A percentile compares a stretch with the other conserved stretches of the same genome.
Conservation (phyloP, 192 early-diverging fungal genomes). For the Mortierella alpina region DNA sequence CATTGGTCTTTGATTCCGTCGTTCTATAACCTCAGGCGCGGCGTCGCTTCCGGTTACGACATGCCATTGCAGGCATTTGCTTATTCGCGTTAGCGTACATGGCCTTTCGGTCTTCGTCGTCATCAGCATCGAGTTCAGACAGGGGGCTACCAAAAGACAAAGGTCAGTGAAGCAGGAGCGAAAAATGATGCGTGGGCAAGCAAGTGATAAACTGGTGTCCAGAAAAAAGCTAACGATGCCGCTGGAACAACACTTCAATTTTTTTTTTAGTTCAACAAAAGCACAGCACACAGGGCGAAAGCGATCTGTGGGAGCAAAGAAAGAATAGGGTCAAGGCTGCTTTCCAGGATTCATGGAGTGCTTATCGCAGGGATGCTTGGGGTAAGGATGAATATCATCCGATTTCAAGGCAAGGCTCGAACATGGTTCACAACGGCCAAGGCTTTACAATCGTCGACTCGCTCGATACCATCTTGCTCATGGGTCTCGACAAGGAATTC, state of each 20-base stretch:
- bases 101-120: background rate
- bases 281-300: background rate
- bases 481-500: constrained; percentile 83
- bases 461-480: constrained; percentile 84
- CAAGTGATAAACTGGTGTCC: too few relatives aligned
- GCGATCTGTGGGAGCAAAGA: constrained; percentile 58
- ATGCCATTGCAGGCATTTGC: constrained; percentile 2
- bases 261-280: background rate
- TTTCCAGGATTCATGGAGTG: constrained; percentile 83
- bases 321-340: constrained; percentile 70
- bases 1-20: background rate
- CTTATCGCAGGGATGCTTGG: constrained; percentile 82
- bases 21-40: background rate
- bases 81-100: constrained; percentile 11
- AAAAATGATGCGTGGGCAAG: too few relatives aligned
- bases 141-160: background rate
- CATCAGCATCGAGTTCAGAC: background rate
- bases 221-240: background rate
- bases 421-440: constrained; percentile 68
- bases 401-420: constrained; percentile 69
- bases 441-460: constrained; percentile 86
- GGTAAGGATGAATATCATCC: constrained; percentile 90
- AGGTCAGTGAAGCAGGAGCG: background rate
- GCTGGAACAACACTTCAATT: background rate
- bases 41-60: constrained; percentile 14